A percentile compares a stretch with the other conserved stretches of the same genome.
These are phyloP conservation scores for Mycosphaerella sp. DNA, from an alignment of 2,329 filamentous ascomycete species.

Conservation along the genomic window DNA sequence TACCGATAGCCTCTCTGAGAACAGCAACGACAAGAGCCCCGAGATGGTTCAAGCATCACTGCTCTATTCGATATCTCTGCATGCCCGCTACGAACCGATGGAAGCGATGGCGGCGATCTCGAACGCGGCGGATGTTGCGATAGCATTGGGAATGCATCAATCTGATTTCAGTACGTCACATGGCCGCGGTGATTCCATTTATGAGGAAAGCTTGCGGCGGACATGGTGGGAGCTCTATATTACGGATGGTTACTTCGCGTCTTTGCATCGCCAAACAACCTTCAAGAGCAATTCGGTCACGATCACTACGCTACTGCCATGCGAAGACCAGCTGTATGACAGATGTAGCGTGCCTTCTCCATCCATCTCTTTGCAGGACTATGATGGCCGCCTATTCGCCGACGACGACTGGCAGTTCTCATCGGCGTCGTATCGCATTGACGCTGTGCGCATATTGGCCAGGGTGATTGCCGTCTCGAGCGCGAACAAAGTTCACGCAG, in stretches of 20 bases:
- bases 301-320: slow-evolving; percentile 67
- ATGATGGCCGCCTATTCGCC: slow-evolving; percentile 70
- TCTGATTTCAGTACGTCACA: slow-evolving; percentile 59
- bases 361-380: slow-evolving; percentile 62
- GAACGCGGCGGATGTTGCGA: slow-evolving; percentile 63
- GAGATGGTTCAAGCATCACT: slow-evolving; percentile 72
- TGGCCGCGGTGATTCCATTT: slow-evolving; percentile 57
- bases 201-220: slow-evolving; percentile 77
- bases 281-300: slow-evolving; percentile 63
- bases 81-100: slow-evolving; percentile 66
- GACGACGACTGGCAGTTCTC: slow-evolving; percentile 67
- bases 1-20: slow-evolving; percentile 49
- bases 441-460: slow-evolving; percentile 71
- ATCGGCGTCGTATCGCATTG: slow-evolving; percentile 78
- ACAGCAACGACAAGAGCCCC: slow-evolving; percentile 18
- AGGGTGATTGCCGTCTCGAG: slow-evolving; percentile 55
- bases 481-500: slow-evolving; percentile 31
- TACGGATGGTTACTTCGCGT: slow-evolving; percentile 78
- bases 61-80: slow-evolving; percentile 68
- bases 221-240: slow-evolving; percentile 88
- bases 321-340: slow-evolving; percentile 69
- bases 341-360: slow-evolving; percentile 41
- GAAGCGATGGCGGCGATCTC: slow-evolving; percentile 62
- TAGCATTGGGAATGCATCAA: slow-evolving; percentile 71
- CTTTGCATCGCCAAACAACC: slow-evolving; percentile 65